These are phyloP conservation scores for Suillus spraguei DNA, from an alignment of 768 basidiomycete species.

Conservation along the genomic window DNA sequence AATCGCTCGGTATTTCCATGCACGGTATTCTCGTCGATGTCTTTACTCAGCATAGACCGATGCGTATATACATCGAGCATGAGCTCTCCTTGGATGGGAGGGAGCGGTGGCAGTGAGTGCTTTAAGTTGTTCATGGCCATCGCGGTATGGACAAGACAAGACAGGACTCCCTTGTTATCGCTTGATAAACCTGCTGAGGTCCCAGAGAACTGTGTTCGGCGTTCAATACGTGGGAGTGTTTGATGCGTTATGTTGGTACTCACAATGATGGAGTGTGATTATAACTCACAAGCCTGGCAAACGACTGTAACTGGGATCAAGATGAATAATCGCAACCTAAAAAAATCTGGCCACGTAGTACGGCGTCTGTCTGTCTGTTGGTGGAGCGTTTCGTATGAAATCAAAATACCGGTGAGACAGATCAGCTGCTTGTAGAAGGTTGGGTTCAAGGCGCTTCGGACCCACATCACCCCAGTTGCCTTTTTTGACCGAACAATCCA, in stretches of 20 bases:
- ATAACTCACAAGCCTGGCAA: background rate
- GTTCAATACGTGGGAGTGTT: background rate
- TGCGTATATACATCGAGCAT: conserved; percentile 64
- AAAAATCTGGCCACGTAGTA: background rate
- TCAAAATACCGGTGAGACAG: background rate
- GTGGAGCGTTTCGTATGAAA: background rate
- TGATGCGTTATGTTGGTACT: background rate
- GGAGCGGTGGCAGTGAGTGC: conserved; percentile 46
- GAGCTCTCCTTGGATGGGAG: conserved; percentile 57
- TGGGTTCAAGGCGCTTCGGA: background rate
- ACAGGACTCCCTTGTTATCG: background rate
- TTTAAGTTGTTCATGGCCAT: conserved; percentile 11
- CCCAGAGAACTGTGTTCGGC: background rate
- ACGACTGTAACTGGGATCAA: background rate
- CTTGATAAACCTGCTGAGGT: conserved; percentile 7
- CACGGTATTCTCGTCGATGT: conserved; percentile 33
- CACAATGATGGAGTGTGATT: background rate
- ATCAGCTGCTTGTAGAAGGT: background rate
- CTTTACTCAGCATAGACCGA: conserved; percentile 36
- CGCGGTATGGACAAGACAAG: background rate
- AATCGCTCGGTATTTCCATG: conserved; percentile 66
- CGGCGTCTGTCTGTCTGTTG: background rate
- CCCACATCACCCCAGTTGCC: background rate
- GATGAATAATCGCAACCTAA: background rate
- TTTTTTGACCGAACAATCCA: conserved; percentile 5